Percentiles rank a stretch among this genome's conserved stretches.
Conservation (phyloP, 768 basidiomycete genomes). For the Lactarius tabidus region DNA sequence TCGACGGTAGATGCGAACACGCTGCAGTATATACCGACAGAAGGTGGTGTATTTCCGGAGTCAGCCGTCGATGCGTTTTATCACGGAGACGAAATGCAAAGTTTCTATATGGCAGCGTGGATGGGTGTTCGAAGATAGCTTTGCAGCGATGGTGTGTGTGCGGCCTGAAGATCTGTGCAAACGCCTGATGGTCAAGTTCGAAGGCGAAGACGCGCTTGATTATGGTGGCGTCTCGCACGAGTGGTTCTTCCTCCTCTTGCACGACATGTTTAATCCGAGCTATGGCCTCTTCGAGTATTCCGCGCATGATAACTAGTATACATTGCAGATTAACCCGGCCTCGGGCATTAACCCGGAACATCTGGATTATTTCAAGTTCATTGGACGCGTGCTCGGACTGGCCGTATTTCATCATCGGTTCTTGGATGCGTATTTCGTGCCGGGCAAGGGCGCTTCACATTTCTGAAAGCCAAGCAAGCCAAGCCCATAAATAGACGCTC, state of each 20-base stretch:
- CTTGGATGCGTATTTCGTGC: conserved; percentile 75
- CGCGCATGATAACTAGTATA: conserved; percentile 74
- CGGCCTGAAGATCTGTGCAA: conserved; percentile 68
- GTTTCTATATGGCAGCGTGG: conserved; percentile 76
- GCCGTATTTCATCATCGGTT: conserved; percentile 77
- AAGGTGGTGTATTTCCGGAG: conserved; percentile 92
- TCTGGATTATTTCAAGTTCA: conserved; percentile 78
- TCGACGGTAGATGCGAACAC: conserved; percentile 79
- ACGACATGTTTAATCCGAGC: conserved; percentile 78
- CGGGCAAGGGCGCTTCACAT: no score
- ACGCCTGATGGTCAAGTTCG: conserved; percentile 69
- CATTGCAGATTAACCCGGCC: conserved; percentile 74
- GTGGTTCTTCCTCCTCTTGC: conserved; percentile 83
- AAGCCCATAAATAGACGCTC: no score
- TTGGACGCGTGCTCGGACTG: conserved; percentile 67
- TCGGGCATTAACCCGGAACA: conserved; percentile 75
- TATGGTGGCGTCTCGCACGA: conserved; percentile 79
- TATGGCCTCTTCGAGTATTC: conserved; percentile 84
- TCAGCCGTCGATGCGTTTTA: conserved; percentile 77
- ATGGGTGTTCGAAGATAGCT: conserved; percentile 84
- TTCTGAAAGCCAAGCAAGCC: no score
- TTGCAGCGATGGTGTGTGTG: conserved; percentile 76
- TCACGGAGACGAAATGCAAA: conserved; percentile 74
- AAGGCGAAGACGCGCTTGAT: conserved; percentile 76
- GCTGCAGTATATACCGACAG: conserved; percentile 90